Evolutionary conservation across 1,284 basidiomycete species (phyloP).

Genomic region (Chalciporus sp.): DNA sequence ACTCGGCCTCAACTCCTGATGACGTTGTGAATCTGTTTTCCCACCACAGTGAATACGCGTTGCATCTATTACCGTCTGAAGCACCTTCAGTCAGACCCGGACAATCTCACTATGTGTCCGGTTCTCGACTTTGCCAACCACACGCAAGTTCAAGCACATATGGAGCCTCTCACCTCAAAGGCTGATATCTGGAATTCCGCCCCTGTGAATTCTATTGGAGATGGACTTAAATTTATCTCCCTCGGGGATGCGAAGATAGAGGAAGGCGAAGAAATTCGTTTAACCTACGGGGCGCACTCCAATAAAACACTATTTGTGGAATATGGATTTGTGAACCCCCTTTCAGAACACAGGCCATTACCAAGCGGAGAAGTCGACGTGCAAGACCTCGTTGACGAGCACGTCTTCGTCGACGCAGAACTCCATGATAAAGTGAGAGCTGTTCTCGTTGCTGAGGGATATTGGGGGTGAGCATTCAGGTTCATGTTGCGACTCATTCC

Average conservation of each 20-base stretch:
- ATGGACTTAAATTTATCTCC: conserved; percentile 58
- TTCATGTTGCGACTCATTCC: background rate
- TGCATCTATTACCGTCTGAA: conserved; percentile 80
- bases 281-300: conserved; percentile 77
- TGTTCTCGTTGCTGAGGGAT: conserved; percentile 59
- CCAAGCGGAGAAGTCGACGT: conserved; percentile 65
- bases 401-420: conserved; percentile 45
- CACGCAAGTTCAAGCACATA: conserved; percentile 41
- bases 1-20: conserved; percentile 28
- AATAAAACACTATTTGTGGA: conserved; percentile 78
- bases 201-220: conserved; percentile 39
- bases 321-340: conserved; percentile 75
- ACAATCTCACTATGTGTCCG: conserved; percentile 85
- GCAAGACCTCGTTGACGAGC: conserved; percentile 52
- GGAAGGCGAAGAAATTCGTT: conserved; percentile 63
- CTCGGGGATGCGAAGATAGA: conserved; percentile 43
- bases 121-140: conserved; percentile 89
- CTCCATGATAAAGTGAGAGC: conserved; percentile 49
- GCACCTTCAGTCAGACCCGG: conserved; percentile 50
- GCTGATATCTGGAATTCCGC: conserved; percentile 41
- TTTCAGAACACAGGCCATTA: conserved; percentile 27
- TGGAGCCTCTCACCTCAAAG: conserved; percentile 44
- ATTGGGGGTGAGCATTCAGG: conserved; percentile 66
- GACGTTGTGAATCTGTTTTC: conserved; percentile 13
- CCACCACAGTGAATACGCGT: conserved; percentile 79